phyloP scores from a whole-genome alignment of 2,329 filamentous ascomycete genomes.

The Trichoderma afroharzianum region DNA sequence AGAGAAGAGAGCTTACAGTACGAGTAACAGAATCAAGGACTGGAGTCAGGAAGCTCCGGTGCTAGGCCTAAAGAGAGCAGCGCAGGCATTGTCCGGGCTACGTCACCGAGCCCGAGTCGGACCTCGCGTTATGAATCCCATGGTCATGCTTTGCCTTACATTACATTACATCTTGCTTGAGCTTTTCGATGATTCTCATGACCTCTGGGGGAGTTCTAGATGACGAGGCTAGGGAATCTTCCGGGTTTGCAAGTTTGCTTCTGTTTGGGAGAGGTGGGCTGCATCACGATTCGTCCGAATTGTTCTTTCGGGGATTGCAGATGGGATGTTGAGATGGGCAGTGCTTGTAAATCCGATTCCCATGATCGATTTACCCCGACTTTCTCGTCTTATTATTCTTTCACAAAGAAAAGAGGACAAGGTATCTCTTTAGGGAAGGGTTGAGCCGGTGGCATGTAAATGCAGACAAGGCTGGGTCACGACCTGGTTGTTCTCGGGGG shows the following conservation, averaged over 20 bases:
- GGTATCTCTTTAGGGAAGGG: not conserved
- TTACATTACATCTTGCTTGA: not conserved
- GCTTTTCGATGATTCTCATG: not conserved
- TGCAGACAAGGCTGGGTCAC: not conserved
- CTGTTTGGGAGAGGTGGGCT: not conserved
- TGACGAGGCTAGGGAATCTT: constrained; percentile 13
- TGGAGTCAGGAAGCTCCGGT: not conserved
- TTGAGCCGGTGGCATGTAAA: not conserved
- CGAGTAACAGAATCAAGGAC: not conserved
- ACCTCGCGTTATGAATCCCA: not conserved
- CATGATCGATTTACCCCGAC: not conserved
- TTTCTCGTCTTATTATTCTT: not conserved
- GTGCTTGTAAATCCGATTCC: not conserved
- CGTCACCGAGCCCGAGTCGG: not conserved
- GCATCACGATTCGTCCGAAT: not conserved
- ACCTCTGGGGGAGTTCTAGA: not conserved
- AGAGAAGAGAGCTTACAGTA: not conserved
- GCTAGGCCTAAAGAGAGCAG: not conserved
- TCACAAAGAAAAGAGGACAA: not conserved
- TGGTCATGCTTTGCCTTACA: not conserved
- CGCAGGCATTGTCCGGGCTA: not conserved
- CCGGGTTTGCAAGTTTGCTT: not conserved
- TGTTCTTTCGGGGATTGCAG: not conserved
- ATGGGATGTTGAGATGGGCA: not conserved
- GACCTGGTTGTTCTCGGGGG: not conserved